Conservation (phyloP, 345 rosid species). For the Kandelia obovata region DNA sequence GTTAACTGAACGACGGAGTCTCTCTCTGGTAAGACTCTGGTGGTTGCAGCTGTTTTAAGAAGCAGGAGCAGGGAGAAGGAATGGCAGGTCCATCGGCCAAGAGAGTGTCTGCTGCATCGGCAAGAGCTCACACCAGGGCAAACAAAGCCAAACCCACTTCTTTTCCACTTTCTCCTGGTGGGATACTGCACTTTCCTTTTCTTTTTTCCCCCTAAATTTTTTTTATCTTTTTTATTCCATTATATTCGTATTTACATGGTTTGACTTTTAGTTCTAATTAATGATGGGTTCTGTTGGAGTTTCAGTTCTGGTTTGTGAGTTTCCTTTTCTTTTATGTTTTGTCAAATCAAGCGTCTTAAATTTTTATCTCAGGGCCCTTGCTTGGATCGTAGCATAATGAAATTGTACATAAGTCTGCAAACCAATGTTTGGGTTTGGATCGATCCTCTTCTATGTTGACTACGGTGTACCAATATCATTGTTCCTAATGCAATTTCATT, state of each 20-base stretch:
- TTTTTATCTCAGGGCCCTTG: too few species aligned
- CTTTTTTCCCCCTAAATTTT: not conserved
- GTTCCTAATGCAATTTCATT: too few species aligned
- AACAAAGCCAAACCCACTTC: constrained; percentile 15
- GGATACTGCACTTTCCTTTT: not conserved
- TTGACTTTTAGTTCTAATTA: not conserved
- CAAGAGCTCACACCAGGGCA: constrained; percentile 28
- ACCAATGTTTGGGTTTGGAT: too few species aligned
- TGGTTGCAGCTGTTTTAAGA: not conserved
- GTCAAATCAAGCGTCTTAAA: too few species aligned
- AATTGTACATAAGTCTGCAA: too few species aligned
- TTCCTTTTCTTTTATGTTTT: not conserved
- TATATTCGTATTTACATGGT: too few species aligned
- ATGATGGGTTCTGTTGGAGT: constrained; percentile 9
- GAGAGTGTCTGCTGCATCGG: constrained; percentile 25
- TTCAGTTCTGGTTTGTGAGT: not conserved
- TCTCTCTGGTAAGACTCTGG: not conserved
- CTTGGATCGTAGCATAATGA: too few species aligned
- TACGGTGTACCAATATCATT: too few species aligned
- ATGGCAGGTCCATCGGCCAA: constrained; percentile 1
- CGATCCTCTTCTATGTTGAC: too few species aligned
- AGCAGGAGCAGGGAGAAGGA: not conserved
- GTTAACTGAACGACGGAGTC: too few species aligned
- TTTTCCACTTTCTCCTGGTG: constrained; percentile 22
- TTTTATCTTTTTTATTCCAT: not conserved